Conservation (phyloP, 2,329 filamentous ascomycete genomes). For the Sarocladiaceae sp. region DNA sequence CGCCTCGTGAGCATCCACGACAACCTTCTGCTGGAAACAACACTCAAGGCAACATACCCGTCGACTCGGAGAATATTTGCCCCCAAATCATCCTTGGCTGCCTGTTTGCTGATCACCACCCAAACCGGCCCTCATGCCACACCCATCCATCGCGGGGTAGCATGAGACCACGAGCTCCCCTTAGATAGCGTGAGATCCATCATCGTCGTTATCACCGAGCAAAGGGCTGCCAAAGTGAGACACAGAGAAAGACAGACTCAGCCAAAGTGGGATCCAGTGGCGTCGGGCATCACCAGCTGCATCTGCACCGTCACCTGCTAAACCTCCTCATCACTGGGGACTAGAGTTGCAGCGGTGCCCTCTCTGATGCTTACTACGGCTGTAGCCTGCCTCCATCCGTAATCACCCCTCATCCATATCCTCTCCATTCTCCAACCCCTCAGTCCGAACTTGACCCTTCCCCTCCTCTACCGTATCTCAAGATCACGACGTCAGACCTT, state of each 20-base stretch:
- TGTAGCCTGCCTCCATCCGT: background rate
- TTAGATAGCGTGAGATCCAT: too few relatives aligned
- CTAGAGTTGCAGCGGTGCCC: background rate
- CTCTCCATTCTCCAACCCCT: background rate
- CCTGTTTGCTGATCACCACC: background rate
- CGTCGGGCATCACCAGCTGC: background rate
- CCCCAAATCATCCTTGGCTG: background rate
- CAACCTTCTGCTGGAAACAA: too few relatives aligned
- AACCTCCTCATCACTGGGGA: background rate
- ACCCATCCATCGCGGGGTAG: background rate
- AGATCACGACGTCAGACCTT: background rate
- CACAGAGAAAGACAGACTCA: too few relatives aligned
- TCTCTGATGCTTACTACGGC: background rate
- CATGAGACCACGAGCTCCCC: too few relatives aligned
- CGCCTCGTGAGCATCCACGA: too few relatives aligned
- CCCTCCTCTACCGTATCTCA: constrained; percentile 1
- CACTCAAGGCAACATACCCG: too few relatives aligned
- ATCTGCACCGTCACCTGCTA: background rate
- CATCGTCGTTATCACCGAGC: too few relatives aligned
- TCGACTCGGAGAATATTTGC: too few relatives aligned
- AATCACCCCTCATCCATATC: background rate
- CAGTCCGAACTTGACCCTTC: background rate
- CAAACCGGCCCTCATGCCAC: background rate
- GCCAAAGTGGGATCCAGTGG: constrained; percentile 1
- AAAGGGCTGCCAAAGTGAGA: too few relatives aligned